Evolutionary conservation across 208 protist species (phyloP).

Genomic region (Vickermania ingenoplastis): DNA sequence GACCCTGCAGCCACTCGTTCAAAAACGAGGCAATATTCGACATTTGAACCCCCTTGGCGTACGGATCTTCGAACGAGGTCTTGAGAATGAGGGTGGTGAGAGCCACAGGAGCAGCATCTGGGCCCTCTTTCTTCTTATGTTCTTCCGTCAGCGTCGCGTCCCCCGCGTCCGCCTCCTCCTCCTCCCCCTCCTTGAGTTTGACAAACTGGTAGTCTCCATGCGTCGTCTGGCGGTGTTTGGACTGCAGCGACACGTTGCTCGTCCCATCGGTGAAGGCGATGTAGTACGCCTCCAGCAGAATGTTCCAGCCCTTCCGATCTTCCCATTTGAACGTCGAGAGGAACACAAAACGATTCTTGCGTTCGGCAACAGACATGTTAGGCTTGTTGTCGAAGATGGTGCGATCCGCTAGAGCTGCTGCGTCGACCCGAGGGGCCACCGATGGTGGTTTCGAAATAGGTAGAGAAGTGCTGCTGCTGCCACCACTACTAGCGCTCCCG

Average conservation of each 20-base stretch:
- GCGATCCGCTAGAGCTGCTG: neutral
- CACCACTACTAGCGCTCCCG: neutral
- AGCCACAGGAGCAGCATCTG: neutral
- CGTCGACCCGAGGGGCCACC: neutral
- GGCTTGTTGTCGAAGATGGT: slow-evolving; percentile 15
- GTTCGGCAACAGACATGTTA: slow-evolving; percentile 9
- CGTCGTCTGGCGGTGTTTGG: slow-evolving; percentile 14
- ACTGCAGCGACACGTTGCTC: neutral
- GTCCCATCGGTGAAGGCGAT: slow-evolving; percentile 17
- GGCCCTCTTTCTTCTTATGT: too few relatives aligned
- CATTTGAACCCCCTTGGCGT: neutral
- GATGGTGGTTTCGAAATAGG: slow-evolving; percentile 1
- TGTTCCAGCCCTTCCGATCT: slow-evolving; percentile 45
- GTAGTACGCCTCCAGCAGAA: slow-evolving; percentile 45
- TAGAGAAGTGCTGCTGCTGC: neutral
- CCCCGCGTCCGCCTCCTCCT: neutral
- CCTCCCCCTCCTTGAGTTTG: neutral
- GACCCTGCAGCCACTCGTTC: slow-evolving; percentile 6
- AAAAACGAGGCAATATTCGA: neutral
- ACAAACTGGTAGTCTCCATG: neutral
- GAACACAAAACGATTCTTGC: slow-evolving; percentile 25
- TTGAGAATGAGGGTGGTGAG: slow-evolving; percentile 3
- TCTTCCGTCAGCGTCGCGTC: neutral
- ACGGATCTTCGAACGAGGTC: neutral
- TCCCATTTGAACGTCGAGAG: slow-evolving; percentile 68